A percentile compares a stretch with the other conserved stretches of the same genome.
Evolutionary conservation across 225 moss, liverwort and hornwort genomes (phyloP).

Genomic region (Asterella californica): DNA sequence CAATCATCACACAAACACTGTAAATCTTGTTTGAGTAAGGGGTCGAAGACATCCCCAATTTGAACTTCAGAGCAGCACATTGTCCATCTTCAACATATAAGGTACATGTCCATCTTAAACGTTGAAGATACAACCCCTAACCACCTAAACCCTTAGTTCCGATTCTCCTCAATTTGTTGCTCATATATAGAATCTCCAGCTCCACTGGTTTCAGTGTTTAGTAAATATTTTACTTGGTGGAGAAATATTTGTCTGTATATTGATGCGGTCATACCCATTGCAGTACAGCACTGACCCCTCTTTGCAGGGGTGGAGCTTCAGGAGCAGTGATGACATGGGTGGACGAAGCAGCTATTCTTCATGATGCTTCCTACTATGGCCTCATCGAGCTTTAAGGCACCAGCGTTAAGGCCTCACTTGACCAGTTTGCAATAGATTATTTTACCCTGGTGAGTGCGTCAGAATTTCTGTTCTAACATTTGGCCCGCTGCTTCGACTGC

Average conservation of each 20-base stretch:
- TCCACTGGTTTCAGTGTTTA: too few species aligned
- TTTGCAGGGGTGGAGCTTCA: conserved; percentile 83
- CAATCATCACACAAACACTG: background rate
- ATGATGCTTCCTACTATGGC: conserved; percentile 81
- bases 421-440: background rate
- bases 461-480: background rate
- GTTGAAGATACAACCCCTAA: too few species aligned
- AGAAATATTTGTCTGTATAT: too few species aligned
- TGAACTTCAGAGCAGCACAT: too few species aligned
- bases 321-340: conserved; percentile 75
- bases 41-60: too few species aligned
- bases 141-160: background rate
- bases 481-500: background rate
- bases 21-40: too few species aligned
- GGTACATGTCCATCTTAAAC: too few species aligned
- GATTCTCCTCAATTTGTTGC: too few species aligned
- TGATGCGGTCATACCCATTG: background rate
- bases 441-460: background rate
- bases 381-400: conserved; percentile 74
- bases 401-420: conserved; percentile 44
- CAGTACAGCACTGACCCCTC: background rate
- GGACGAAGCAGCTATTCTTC: conserved; percentile 73
- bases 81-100: too few species aligned
- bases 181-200: background rate
- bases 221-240: too few species aligned